Base-by-base conservation (phyloP, 2,329 filamentous ascomycete species). In the Apiospora pterosperma region DNA sequence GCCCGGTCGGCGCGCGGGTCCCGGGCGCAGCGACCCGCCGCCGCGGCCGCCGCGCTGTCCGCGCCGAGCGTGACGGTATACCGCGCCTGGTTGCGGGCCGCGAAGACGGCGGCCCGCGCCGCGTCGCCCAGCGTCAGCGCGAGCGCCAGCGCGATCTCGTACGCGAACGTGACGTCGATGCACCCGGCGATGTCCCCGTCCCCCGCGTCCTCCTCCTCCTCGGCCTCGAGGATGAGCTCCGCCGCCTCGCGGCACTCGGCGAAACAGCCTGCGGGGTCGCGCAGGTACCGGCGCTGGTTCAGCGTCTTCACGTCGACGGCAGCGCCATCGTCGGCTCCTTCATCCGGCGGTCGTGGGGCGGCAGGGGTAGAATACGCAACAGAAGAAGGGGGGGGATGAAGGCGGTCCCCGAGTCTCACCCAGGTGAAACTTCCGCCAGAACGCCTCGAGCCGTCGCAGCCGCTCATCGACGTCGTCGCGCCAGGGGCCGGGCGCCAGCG, bases 181-280 rank as follows among this genome's bases (percentile, higher is more conserved):
- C 60, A 62, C 8, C 60, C 60, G 19, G n/a, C 28, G 10, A 62
- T 44, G 23, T 61, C 59, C 7, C 39, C 59, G 23, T 61, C 59
- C 23, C 34, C 36, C 16, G 36, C 59, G 21, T 28, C 48, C 16
- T 4, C 28, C 7, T 55, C 48, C 8, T 55, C 48, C 12, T 60
- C 34, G n/a, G 58, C 34, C 36, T 60, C 58, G 34, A 38, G 34
- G 23, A 42, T 44, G 25, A 62, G 25, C 38, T 34, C 39, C 8
- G 60, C 60, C 28, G 39, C 60, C 28, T 62, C 39, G 28, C 60
- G 60, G 38, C 60, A 62, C 39, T 62, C 60, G 60, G 25, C 38
- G 39, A 34, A 36, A 41, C 60, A 62, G 12, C n/a, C 16, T 31
- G 2, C 25, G 39, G 60, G 39, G 41, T 62, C 39, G 12, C 23